Conservation (phyloP, 1,284 basidiomycete species). For the Cerioporus squamosus region DNA sequence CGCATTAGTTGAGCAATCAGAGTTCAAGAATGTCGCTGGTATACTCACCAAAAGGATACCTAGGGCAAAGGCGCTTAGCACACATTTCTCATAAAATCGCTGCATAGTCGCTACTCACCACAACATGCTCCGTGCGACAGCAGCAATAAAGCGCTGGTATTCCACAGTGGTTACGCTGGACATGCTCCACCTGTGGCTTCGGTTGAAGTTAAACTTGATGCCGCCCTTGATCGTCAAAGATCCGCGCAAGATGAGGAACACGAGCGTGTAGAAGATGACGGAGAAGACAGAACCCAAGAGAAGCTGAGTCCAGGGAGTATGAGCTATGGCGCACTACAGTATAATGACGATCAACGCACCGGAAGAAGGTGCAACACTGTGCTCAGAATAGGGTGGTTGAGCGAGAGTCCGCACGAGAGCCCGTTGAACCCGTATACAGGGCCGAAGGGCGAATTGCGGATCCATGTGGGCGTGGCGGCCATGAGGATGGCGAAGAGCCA, state of each 20-base stretch:
- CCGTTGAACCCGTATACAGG: conserved; percentile 56
- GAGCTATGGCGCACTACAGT: not conserved
- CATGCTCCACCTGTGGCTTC: conserved; percentile 48
- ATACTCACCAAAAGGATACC: conserved; percentile 64
- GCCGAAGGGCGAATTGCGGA: conserved; percentile 29
- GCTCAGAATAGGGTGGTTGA: conserved; percentile 43
- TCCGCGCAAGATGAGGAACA: conserved; percentile 60
- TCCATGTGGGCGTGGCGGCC: conserved; percentile 48
- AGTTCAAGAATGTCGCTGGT: not conserved
- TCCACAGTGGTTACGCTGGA: conserved; percentile 35
- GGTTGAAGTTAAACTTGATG: conserved; percentile 51
- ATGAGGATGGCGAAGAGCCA: conserved; percentile 51
- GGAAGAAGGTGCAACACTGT: conserved; percentile 64
- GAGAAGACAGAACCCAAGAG: conserved; percentile 59
- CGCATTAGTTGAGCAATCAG: conserved; percentile 1
- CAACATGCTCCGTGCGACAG: conserved; percentile 66
- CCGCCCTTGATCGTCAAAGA: conserved; percentile 48
- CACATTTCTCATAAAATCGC: not conserved
- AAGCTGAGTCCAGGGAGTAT: conserved; percentile 43
- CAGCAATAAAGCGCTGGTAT: conserved; percentile 62
- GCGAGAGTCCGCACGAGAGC: conserved; percentile 55
- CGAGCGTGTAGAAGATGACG: conserved; percentile 57
- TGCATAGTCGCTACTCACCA: conserved; percentile 49
- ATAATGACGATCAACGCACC: conserved; percentile 37
- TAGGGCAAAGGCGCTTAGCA: conserved; percentile 25